Base-by-base conservation (phyloP, 2,329 filamentous ascomycete species). In the Teratosphaeria gauchensis region DNA sequence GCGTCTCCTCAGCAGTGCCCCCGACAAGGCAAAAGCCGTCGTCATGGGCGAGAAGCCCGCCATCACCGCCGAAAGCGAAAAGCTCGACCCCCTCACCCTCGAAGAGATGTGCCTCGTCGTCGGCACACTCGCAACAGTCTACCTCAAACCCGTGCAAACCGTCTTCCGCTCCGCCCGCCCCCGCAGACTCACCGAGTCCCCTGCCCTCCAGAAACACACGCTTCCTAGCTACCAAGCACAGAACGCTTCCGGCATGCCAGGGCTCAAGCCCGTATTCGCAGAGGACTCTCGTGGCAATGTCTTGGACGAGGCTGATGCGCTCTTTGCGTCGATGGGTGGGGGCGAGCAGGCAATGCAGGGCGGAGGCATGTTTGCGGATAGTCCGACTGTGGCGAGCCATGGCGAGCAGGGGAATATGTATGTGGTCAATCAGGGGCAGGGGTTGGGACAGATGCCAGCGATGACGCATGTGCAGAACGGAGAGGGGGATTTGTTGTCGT, bases 81-180 rank as follows among this genome's bases (percentile, higher is more conserved):
- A 92, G 65, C 82, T 99, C 2, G 94, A 99, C 71, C 87, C 92
- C 0, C 81, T 83, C 53, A 99, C 94, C 0, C 81, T 99, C 7
- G 94, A 99, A 75, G 94, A 99, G 73, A 92, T 99, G 84, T 97
- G 94, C 70, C 82, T 99, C 60, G 95, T 92, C 66, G 92, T 99
- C 53, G 94, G 94, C 64, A 97, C 94, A 0, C 81, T 99, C 3
- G 94, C 94, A 3, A 99, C 94, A 0, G 92, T 99, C 56, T 99
- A 99, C 74, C 84, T 99, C 55, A 99, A 99, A 74, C 94, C 94
- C 3, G 92, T 99, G 5, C 91, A 97, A 72, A 92, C 94, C 57
- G 94, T 99, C 9, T 99, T 99, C 80, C 87, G 94, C 59, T 87
- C 87, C 19, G 92, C 94, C 12, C 84, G 94, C 14, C 88, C 90